These are phyloP conservation scores for Monosporascus sp. DNA, from an alignment of 2,329 filamentous ascomycete genomes.

Conservation along the genomic window DNA sequence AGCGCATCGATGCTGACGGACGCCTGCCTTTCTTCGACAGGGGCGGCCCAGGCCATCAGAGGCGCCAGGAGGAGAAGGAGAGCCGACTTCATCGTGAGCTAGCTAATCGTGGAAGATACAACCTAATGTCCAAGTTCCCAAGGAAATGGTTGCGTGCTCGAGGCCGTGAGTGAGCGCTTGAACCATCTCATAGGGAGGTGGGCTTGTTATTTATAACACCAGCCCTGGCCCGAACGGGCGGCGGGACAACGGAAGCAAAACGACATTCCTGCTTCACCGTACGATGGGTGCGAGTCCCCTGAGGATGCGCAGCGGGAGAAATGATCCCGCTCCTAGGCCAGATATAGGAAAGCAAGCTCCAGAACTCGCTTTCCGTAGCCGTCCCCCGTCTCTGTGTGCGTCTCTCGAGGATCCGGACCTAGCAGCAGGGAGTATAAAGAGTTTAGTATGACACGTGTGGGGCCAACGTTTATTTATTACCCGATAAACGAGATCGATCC, in stretches of 20 bases:
- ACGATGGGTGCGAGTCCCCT: background rate
- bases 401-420: background rate
- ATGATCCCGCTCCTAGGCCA: background rate
- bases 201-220: background rate
- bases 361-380: background rate
- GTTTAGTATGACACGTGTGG: background rate
- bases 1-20: constrained; percentile 45
- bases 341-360: background rate
- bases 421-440: background rate
- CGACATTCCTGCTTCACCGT: background rate
- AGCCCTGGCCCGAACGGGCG: background rate
- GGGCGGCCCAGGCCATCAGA: constrained; percentile 27
- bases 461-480: background rate
- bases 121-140: too few species aligned
- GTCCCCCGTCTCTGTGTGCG: too few species aligned
- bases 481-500: background rate
- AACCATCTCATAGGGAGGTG: background rate
- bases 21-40: constrained; percentile 33
- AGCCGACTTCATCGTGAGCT: constrained; percentile 23
- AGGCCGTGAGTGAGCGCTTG: background rate
- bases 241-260: background rate
- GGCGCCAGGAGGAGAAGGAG: constrained; percentile 31
- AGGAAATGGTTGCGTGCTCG: background rate
- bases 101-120: background rate
- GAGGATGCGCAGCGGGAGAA: background rate